A percentile compares a stretch with the other conserved stretches of the same genome.
Evolutionary conservation across 306 rosid species (phyloP).

Genomic region (Cicer chorassanicum): DNA sequence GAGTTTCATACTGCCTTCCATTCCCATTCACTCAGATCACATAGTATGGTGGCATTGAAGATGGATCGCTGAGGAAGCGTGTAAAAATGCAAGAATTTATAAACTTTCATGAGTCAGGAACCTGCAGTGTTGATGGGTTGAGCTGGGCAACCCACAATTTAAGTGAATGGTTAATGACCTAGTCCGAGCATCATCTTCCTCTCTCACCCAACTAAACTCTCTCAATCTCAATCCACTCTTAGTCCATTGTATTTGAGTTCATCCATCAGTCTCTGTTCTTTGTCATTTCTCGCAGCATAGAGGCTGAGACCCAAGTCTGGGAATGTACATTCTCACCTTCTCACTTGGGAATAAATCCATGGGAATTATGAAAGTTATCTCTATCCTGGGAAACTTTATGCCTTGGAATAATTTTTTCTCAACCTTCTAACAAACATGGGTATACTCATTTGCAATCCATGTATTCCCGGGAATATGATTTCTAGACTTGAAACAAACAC

Average conservation of each 20-base stretch:
- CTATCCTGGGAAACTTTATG: too few relatives aligned
- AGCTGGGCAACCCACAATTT: neutral
- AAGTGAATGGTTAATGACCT: neutral
- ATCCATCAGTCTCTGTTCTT: neutral
- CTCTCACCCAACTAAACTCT: slow-evolving; percentile 3
- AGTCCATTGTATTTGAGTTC: neutral
- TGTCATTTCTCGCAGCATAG: neutral
- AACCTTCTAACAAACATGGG: too few relatives aligned
- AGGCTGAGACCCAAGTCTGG: neutral
- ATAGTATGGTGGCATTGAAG: neutral
- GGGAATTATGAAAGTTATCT: too few relatives aligned
- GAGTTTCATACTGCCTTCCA: neutral
- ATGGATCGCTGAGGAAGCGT: neutral
- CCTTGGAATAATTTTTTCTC: too few relatives aligned
- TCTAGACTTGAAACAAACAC: too few relatives aligned
- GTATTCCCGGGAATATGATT: too few relatives aligned
- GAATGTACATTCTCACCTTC: too few relatives aligned
- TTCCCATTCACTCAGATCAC: neutral
- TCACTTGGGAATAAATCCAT: too few relatives aligned
- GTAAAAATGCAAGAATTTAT: neutral
- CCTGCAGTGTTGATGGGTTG: neutral
- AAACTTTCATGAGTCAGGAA: neutral
- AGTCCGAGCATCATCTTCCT: neutral
- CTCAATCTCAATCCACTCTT: slow-evolving; percentile 3
- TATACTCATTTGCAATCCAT: too few relatives aligned